Base-by-base conservation (phyloP, 1,284 basidiomycete genomes). In the Pascua sp. region DNA sequence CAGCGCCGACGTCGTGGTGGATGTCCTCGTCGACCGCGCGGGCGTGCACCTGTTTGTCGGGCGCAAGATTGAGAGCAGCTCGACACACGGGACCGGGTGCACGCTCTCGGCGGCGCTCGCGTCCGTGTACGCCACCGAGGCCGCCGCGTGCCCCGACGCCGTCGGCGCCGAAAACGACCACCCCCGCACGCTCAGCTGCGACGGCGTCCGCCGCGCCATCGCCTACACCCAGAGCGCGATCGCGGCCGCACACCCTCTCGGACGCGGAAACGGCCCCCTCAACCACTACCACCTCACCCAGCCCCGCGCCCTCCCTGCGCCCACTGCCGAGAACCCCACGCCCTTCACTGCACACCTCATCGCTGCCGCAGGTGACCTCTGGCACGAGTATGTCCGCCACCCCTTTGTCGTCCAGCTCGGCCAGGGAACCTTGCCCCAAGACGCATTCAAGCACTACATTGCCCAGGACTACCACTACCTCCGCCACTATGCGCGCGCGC, bases 21-120 rank as follows among this genome's bases (percentile, higher is more conserved):
- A 96, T 68, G 81, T 93, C 0, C 77, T 96, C 11, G 82, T 81
- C 52, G 78, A 84, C 51, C 41, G 57, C 42, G 68, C 67, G 47
- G 54, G 46, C 11, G 73, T 77, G 37, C 82, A 81, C 0, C 59
- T 91, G 15, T 89, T 88, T 59, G 81, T 87, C 17, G 83, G 86
- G 2, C 84, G 84, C 4, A 79, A 83, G 18, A 79, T 94, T 24
- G 80, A 87, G 5, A 86, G 87, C 11, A 82, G 77, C 24, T 90
- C 81, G 62, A 94, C 93, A 0, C 94, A 97, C 70, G 94, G 94
- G 1, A 97, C 94, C 0, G 94, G 94, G 1, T 98, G 93, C 72
- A 97, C 94, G 0, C 80, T 97, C 10, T 88, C 87, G 42, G 86
- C 92, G 0, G 90, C 91, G 0, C 81, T 96, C 13, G 86, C 88